Percentiles rank a stretch among this genome's conserved stretches.
Conservation (phyloP, 148 eudicot species). For the Salicornia ramosissima region DNA sequence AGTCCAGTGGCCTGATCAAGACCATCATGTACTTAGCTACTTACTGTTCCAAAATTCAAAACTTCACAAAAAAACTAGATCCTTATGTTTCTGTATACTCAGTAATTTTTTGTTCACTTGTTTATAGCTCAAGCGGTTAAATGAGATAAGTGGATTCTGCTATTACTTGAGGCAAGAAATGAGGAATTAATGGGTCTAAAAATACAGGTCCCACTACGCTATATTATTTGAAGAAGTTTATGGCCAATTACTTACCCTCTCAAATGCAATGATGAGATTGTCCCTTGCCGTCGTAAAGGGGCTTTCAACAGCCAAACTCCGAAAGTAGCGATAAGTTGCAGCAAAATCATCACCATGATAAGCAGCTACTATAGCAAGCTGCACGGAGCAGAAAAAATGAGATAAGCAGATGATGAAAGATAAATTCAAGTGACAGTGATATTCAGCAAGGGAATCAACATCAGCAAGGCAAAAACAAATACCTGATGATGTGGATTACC, state of each 20-base stretch:
- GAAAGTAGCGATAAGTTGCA: conserved; percentile 77
- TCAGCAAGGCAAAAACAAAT: conserved; percentile 15
- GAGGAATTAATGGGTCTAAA: not conserved
- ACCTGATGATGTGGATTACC: conserved; percentile 99
- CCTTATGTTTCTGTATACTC: too few relatives aligned
- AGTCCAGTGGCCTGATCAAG: too few relatives aligned
- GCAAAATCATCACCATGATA: conserved; percentile 78
- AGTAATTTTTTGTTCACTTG: too few relatives aligned
- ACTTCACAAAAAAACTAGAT: too few relatives aligned
- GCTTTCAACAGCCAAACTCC: conserved; percentile 88
- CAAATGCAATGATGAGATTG: conserved; percentile 90
- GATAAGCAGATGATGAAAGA: not conserved
- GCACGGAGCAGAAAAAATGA: conserved; percentile 16
- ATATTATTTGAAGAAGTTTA: not conserved
- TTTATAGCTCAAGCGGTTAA: too few relatives aligned
- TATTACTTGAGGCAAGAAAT: too few relatives aligned
- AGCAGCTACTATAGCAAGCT: conserved; percentile 95
- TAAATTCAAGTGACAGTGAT: not conserved
- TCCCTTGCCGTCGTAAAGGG: conserved; percentile 93
- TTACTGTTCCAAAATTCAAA: too few relatives aligned
- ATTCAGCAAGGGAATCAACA: not conserved
- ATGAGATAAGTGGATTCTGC: too few relatives aligned
- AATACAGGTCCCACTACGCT: not conserved
- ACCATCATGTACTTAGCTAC: too few relatives aligned
- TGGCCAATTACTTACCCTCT: conserved; percentile 50